Conservation (phyloP, 257 asterid genomes). For the Leonotis leonurus region DNA sequence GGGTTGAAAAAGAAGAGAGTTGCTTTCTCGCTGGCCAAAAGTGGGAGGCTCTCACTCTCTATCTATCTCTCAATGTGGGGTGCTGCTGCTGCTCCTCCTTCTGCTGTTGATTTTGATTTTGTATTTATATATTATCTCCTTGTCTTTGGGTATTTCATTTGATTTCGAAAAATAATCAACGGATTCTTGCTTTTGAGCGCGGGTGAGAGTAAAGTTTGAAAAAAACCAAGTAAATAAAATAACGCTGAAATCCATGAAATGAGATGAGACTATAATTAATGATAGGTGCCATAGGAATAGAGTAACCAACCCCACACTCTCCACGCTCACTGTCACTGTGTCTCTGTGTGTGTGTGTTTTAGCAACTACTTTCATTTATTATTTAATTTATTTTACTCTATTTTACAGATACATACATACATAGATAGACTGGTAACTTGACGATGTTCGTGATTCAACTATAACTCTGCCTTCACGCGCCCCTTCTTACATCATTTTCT, state of each 20-base stretch:
- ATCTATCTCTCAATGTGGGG: conserved; percentile 17
- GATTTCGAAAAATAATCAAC: conserved; percentile 46
- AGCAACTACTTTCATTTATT: no score
- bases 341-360: no score
- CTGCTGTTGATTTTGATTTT: conserved; percentile 16
- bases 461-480: no score
- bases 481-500: no score
- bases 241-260: conserved; percentile 98
- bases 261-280: conserved; percentile 57
- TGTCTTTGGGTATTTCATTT: not conserved
- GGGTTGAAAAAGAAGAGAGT: conserved; percentile 30
- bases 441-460: conserved; percentile 64
- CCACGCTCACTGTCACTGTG: conserved; percentile 39
- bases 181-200: conserved; percentile 85
- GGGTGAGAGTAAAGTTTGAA: conserved; percentile 69
- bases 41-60: conserved; percentile 25
- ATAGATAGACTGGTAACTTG: conserved; percentile 18
- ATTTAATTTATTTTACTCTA: no score
- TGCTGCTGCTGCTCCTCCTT: no score
- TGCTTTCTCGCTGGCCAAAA: conserved; percentile 36
- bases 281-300: conserved; percentile 21
- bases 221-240: conserved; percentile 19
- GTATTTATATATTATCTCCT: not conserved
- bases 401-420: no score
- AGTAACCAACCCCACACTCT: conserved; percentile 41